A percentile compares a stretch with the other conserved stretches of the same genome.
Evolutionary conservation across 768 basidiomycete genomes (phyloP).

Genomic region (Boletellus ananiceps): DNA sequence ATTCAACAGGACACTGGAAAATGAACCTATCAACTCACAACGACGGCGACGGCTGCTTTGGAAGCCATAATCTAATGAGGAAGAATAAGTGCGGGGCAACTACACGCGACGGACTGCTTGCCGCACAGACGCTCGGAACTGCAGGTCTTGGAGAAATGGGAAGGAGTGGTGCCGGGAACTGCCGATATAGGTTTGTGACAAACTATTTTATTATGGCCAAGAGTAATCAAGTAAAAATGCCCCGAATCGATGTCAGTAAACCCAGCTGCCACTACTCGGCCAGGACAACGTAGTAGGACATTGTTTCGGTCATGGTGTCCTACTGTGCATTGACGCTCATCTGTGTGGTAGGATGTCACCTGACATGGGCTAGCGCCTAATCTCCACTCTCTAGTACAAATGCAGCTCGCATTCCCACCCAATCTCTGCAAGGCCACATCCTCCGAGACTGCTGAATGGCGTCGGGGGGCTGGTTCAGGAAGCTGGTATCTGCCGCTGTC

Average conservation of each 20-base stretch:
- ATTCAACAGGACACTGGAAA: constrained; percentile 1
- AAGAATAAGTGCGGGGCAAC: neutral
- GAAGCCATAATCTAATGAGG: constrained; percentile 51
- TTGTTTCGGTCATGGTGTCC: too few relatives aligned
- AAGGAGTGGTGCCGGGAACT: constrained; percentile 25
- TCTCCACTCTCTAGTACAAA: too few relatives aligned
- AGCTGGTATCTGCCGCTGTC: constrained; percentile 6
- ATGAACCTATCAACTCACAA: constrained; percentile 38
- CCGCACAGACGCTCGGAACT: constrained; percentile 17
- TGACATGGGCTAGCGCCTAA: too few relatives aligned
- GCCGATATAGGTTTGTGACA: constrained; percentile 9
- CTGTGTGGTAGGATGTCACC: too few relatives aligned
- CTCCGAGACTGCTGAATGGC: constrained; percentile 4
- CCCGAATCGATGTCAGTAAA: too few relatives aligned
- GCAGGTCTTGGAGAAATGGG: constrained; percentile 6
- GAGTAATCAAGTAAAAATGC: too few relatives aligned
- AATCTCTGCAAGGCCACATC: neutral
- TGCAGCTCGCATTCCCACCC: neutral
- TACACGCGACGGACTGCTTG: constrained; percentile 1
- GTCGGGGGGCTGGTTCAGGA: constrained; percentile 4
- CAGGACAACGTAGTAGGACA: too few relatives aligned
- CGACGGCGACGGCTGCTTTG: constrained; percentile 66
- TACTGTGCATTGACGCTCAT: too few relatives aligned
- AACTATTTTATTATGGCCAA: too few relatives aligned
- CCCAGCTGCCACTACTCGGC: too few relatives aligned